These are phyloP conservation scores for Schwanniomyces yamadae DNA, from an alignment of 805 yeast species.

Conservation along the genomic window DNA sequence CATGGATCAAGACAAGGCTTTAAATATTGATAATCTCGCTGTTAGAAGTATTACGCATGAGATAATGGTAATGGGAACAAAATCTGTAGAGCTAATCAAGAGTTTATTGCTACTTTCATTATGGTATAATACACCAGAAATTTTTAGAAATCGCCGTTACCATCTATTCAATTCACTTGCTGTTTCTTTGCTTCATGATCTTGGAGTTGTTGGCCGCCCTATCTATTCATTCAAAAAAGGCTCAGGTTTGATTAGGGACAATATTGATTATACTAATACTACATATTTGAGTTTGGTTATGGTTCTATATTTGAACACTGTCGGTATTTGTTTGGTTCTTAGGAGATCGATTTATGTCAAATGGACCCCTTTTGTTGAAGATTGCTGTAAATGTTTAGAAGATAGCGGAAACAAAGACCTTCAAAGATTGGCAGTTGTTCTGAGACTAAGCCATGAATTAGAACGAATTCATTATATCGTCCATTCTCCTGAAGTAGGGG, in stretches of 20 bases:
- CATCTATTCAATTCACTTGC: slow-evolving; percentile 68
- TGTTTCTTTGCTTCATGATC: slow-evolving; percentile 67
- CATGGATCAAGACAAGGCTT: slow-evolving; percentile 31
- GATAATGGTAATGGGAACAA: slow-evolving; percentile 66
- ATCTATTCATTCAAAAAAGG: slow-evolving; percentile 15
- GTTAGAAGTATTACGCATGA: slow-evolving; percentile 53
- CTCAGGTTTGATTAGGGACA: slow-evolving; percentile 10
- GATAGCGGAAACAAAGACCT: slow-evolving; percentile 29
- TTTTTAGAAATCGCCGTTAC: slow-evolving; percentile 74
- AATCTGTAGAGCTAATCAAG: slow-evolving; percentile 65
- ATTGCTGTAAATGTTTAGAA: slow-evolving; percentile 54
- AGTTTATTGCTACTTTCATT: slow-evolving; percentile 58
- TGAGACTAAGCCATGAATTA: slow-evolving; percentile 56
- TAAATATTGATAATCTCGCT: slow-evolving; percentile 54
- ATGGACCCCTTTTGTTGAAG: slow-evolving; percentile 66
- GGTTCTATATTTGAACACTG: slow-evolving; percentile 58
- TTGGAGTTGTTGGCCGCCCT: slow-evolving; percentile 65
- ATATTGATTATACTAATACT: slow-evolving; percentile 8
- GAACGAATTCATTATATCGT: slow-evolving; percentile 58
- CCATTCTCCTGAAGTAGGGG: slow-evolving; percentile 34
- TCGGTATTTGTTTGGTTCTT: slow-evolving; percentile 63
- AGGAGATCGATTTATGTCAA: slow-evolving; percentile 60
- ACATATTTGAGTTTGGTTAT: slow-evolving; percentile 56
- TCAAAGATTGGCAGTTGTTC: slow-evolving; percentile 52
- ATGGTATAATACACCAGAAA: slow-evolving; percentile 85